phyloP scores from a whole-genome alignment of 495 filamentous ascomycete genomes.

The Annulohypoxylon maeteangense region DNA sequence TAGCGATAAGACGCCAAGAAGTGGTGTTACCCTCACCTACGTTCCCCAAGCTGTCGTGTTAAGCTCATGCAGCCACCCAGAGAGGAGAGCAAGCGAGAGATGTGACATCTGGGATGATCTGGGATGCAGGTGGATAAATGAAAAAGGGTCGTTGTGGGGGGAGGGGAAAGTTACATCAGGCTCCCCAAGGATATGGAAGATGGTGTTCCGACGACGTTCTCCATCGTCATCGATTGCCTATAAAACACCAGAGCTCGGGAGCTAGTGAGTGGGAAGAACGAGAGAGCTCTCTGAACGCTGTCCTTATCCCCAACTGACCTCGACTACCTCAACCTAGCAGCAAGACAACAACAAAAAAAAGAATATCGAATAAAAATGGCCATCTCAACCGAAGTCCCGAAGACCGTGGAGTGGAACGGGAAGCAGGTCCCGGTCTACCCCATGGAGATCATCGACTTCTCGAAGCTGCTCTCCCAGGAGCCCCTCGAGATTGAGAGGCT shows the following conservation, averaged over 20 bases:
- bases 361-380: conserved; percentile 49
- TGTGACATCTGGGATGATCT: conserved; percentile 35
- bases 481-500: conserved; percentile 61
- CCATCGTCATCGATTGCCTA: conserved; percentile 34
- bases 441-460: conserved; percentile 61
- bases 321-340: conserved; percentile 14
- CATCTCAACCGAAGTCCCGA: conserved; percentile 51
- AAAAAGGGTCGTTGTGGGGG: conserved; percentile 37
- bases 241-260: conserved; percentile 29
- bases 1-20: conserved; percentile 47
- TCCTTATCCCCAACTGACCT: conserved; percentile 12
- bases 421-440: conserved; percentile 62
- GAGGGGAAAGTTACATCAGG: conserved; percentile 43
- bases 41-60: conserved; percentile 17
- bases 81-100: conserved; percentile 1
- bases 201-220: conserved; percentile 35
- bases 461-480: conserved; percentile 59
- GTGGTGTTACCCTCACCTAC: conserved; percentile 25
- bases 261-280: conserved; percentile 10
- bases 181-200: conserved; percentile 39
- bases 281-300: conserved; percentile 2
- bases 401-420: conserved; percentile 62
- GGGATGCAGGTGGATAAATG: conserved; percentile 43
- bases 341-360: conserved; percentile 12
- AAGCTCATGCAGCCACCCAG: conserved; percentile 35